Evolutionary conservation across 83 land plant genomes (phyloP).

Genomic region (Thuja plicata): DNA sequence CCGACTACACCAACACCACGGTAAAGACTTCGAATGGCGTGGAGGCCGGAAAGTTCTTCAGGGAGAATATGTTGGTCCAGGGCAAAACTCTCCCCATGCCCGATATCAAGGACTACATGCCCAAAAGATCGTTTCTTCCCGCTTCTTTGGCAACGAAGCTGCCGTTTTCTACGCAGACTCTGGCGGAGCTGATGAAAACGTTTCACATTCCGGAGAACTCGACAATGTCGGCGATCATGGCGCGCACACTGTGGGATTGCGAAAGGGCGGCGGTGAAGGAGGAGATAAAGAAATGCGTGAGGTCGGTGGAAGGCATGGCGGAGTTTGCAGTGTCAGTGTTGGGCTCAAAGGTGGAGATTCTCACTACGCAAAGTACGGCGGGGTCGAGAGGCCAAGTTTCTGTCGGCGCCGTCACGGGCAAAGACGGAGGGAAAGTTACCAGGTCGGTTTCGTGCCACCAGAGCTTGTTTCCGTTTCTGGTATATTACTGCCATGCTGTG

Average conservation of each 20-base stretch:
- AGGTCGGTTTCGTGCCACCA: slow-evolving; percentile 76
- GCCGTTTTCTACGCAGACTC: slow-evolving; percentile 41
- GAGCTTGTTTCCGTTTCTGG: slow-evolving; percentile 68
- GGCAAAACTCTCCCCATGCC: slow-evolving; percentile 65
- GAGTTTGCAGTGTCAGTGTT: slow-evolving; percentile 64
- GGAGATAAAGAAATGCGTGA: slow-evolving; percentile 65
- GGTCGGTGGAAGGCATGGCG: slow-evolving; percentile 67
- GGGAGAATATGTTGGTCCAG: slow-evolving; percentile 43
- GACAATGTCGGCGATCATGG: slow-evolving; percentile 35
- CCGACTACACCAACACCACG: slow-evolving; percentile 9
- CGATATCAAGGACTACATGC: slow-evolving; percentile 64
- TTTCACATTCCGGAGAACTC: slow-evolving; percentile 50
- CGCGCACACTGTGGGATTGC: slow-evolving; percentile 47
- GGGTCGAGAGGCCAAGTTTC: slow-evolving; percentile 37
- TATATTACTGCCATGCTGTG: slow-evolving; percentile 75
- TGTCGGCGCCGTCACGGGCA: slow-evolving; percentile 47
- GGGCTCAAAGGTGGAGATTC: slow-evolving; percentile 40
- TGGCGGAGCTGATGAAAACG: slow-evolving; percentile 28
- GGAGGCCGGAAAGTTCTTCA: slow-evolving; percentile 71
- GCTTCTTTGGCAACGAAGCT: slow-evolving; percentile 38
- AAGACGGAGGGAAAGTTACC: slow-evolving; percentile 65
- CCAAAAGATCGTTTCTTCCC: slow-evolving; percentile 60
- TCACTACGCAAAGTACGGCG: slow-evolving; percentile 38
- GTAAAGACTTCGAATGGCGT: slow-evolving; percentile 18
- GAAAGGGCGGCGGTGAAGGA: slow-evolving; percentile 59